phyloP scores from a whole-genome alignment of 345 rosid species.

The Pistacia atlantica region DNA sequence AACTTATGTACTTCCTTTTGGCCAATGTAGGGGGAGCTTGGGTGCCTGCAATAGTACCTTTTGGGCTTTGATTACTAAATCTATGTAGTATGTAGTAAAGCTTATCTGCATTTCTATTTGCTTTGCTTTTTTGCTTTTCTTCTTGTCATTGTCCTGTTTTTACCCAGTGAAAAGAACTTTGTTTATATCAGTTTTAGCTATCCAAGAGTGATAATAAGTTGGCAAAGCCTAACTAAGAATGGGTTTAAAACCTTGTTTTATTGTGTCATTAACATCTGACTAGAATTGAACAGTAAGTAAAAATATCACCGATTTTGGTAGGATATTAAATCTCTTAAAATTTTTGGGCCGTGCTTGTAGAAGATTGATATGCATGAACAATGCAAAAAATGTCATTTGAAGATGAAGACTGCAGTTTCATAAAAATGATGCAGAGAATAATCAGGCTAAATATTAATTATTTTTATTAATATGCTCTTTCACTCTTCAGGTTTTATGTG shows the following conservation, averaged over 20 bases:
- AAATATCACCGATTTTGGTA: background rate
- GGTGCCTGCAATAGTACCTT: background rate
- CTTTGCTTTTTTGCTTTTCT: background rate
- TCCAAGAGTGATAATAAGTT: background rate
- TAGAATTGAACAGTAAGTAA: background rate
- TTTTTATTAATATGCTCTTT: background rate
- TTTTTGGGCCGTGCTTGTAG: background rate
- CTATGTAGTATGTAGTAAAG: background rate
- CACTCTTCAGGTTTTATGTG: constrained; percentile 63
- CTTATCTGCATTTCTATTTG: background rate
- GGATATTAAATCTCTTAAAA: background rate
- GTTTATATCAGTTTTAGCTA: background rate
- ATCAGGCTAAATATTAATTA: background rate
- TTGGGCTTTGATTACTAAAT: background rate
- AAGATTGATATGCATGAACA: background rate
- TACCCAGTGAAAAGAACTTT: background rate
- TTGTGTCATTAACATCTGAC: background rate
- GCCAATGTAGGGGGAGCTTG: background rate
- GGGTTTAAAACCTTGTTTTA: background rate
- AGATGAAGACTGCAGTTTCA: background rate
- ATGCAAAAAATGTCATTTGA: background rate
- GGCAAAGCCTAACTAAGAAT: background rate
- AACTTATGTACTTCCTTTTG: background rate
- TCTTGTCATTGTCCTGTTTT: background rate
- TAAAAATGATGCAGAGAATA: background rate